Base-by-base conservation (phyloP, 2,329 filamentous ascomycete species). In the Rutstroemia sp. region DNA sequence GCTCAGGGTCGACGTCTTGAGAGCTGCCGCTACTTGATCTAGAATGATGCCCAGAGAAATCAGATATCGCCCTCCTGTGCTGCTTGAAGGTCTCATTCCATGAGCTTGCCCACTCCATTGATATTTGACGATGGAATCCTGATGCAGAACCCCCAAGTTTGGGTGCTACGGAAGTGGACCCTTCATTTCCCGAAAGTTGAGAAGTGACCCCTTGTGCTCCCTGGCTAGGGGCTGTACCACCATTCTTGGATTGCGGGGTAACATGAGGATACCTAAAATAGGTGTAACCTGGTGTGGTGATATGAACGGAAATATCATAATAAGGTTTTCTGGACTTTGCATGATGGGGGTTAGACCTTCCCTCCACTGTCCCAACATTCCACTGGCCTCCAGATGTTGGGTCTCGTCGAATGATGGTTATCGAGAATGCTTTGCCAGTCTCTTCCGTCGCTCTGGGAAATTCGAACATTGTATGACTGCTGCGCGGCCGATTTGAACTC, bases 351-450 rank as follows among this genome's bases (percentile, higher is more conserved):
- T 49, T 56, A 25, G 39, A 45, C 47, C 40, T 63, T 57, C 67
- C 66, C 51, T 77, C 78, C 49, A 90, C 78, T 54, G 77, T 83
- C 21, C 84, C 88, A 12, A 91, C 78, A 65, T 91, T 91, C 86
- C 87, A 90, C 69, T 91, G 88, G 54, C 76, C 77, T 7, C 83
- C 82, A 8, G 84, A 81, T 21, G 78, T 76, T 1, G 86, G 86
- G 67, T 91, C 85, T 61, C 87, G 81, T n/a, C 88, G 83, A 64
- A 91, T 89, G 14, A 92, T 70, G 0, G 82, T 70, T 57, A 70
- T 65, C 9, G 65, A 67, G 53, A 69, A 69, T 10, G 54, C 44
- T 16, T 62, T 58, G 4, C 21, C 23, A 14, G 42, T 14, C 27
- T 45, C 34, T 25, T 53, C 23, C 5, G 23, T 48, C 38, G 50